These are phyloP conservation scores for Diaporthe longicolla DNA, from an alignment of 2,329 filamentous ascomycete species.

Conservation along the genomic window DNA sequence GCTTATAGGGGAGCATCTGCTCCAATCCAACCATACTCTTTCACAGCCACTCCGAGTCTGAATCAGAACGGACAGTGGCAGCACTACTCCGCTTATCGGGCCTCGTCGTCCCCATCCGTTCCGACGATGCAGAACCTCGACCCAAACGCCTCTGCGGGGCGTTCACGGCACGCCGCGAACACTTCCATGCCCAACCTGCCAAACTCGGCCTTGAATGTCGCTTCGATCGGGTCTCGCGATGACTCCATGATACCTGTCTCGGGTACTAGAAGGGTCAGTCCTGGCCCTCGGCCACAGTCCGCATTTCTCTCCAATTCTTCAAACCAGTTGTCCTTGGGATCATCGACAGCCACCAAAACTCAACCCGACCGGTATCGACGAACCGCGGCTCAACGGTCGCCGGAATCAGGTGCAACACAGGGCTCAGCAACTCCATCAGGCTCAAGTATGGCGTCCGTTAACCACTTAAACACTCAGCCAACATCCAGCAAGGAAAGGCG, in stretches of 20 bases:
- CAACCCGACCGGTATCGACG: constrained; percentile 89
- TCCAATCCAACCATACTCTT: constrained; percentile 83
- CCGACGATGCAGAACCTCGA: constrained; percentile 58
- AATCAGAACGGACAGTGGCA: constrained; percentile 68
- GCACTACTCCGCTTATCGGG: constrained; percentile 62
- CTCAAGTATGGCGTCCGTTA: constrained; percentile 67
- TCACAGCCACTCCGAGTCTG: constrained; percentile 78
- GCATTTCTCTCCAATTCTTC: constrained; percentile 56
- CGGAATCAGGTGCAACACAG: constrained; percentile 59
- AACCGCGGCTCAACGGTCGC: constrained; percentile 65
- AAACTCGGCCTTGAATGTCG: constrained; percentile 50
- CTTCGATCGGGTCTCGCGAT: constrained; percentile 63
- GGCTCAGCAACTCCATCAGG: constrained; percentile 62
- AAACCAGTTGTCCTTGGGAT: constrained; percentile 67
- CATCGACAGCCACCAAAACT: constrained; percentile 73
- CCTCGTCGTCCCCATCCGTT: constrained; percentile 61
- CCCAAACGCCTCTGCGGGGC: constrained; percentile 48
- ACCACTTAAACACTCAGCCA: constrained; percentile 66
- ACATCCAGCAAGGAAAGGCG: constrained; percentile 51
- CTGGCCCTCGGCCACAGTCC: constrained; percentile 59
- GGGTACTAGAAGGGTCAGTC: constrained; percentile 57
- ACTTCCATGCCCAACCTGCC: constrained; percentile 58
- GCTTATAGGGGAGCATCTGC: constrained; percentile 69
- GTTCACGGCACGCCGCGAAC: constrained; percentile 53
- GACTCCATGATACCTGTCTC: constrained; percentile 63